Base-by-base conservation (phyloP, 2,329 filamentous ascomycete species). In the Alternaria ventricosa region DNA sequence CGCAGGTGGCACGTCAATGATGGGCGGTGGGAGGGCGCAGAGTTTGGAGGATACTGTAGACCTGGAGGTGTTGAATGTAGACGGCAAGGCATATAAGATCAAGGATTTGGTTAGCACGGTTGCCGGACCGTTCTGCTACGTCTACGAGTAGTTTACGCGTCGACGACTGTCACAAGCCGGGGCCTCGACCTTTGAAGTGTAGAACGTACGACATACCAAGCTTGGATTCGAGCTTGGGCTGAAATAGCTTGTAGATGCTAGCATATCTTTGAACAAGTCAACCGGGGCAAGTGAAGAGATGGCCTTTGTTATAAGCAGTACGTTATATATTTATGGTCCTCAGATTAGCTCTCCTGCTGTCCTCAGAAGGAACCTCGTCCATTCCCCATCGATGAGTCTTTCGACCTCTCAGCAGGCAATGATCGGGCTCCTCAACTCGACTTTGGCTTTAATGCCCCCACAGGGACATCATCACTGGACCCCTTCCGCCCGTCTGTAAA, bases 91-190 rank as follows among this genome's bases (percentile, higher is more conserved):
- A 18, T 76, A 80, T 33, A 77, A 75, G 51, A 81, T 85, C 63
- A 75, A 76, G 36, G 80, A 84, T 54, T 58, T 83, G 30, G 80
- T 85, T 68, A 84, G 81, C 53, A 84, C 83, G 4, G 76, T 82
- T 15, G 79, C 68, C n/a, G 83, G 83, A 2, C 82, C 81, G 20
- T 82, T 85, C 53, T 85, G 83, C 68, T 85, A 85, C 64, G 72
- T 83, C 6, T 85, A 85, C 65, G 68, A 76, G 68, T 77, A 55
- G 23, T 27, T 25, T 13, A 22, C 22, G 41, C 44, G 49, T 20
- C 28, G 25, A 33, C 15, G 28, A 28, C 25, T 33, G 28, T 23
- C 28, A 36, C 27, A 13, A 51, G 49, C 30, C 28, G 10, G 33
- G 49, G 33, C 18, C 18, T 11, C 22, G 8, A 23, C 22, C 49